phyloP scores from a whole-genome alignment of 2,329 filamentous ascomycete genomes.

The Diaporthe vaccinii region DNA sequence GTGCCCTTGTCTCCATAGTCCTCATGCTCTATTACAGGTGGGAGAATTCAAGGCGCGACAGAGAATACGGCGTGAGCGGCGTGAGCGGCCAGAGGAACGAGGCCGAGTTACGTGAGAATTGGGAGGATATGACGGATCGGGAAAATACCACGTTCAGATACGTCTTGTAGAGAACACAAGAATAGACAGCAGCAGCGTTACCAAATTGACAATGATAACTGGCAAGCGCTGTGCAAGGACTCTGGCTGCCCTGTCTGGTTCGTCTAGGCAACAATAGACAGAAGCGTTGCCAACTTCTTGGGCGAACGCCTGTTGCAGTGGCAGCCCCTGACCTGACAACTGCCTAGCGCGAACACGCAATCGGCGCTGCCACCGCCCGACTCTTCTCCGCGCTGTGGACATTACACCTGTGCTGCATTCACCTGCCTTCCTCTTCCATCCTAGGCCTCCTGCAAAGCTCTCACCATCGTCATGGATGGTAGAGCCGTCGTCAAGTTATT shows the following conservation, averaged over 20 bases:
- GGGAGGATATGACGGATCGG: constrained; percentile 66
- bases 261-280: background rate
- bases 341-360: background rate
- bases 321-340: background rate
- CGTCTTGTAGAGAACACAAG: constrained; percentile 7
- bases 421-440: constrained; percentile 3
- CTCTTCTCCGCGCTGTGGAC: background rate
- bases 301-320: too few species aligned
- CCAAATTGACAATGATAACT: background rate
- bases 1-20: constrained; percentile 55
- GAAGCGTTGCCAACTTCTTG: background rate
- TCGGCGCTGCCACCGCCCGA: background rate
- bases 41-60: constrained; percentile 58
- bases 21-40: constrained; percentile 65
- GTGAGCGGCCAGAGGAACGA: constrained; percentile 51
- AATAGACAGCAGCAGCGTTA: background rate
- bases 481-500: background rate
- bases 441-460: background rate
- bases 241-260: background rate
- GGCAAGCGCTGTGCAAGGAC: background rate
- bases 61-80: constrained; percentile 39
- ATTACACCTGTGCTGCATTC: background rate
- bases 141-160: constrained; percentile 72
- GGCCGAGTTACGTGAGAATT: constrained; percentile 58
- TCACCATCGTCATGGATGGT: background rate